phyloP scores from a whole-genome alignment of 768 basidiomycete genomes.

The Phylloporus arenicola region DNA sequence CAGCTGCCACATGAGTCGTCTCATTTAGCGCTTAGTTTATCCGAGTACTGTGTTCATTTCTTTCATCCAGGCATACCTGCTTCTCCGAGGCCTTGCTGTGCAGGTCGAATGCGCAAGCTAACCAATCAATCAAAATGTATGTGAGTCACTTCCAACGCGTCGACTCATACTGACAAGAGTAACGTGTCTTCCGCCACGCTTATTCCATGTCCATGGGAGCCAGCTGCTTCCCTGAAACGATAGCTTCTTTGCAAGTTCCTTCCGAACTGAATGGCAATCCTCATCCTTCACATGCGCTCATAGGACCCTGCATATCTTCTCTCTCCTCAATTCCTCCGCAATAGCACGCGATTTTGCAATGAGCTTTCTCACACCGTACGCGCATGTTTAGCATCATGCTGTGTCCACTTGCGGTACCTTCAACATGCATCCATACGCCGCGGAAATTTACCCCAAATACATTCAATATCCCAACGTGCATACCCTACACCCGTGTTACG shows the following conservation, averaged over 20 bases:
- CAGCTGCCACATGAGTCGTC: not conserved
- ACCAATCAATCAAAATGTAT: not conserved
- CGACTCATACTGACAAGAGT: slow-evolving; percentile 3
- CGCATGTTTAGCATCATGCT: slow-evolving; percentile 4
- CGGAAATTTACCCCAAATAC: slow-evolving; percentile 19
- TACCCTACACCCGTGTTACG: not conserved
- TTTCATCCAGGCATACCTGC: not conserved
- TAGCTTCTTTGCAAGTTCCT: slow-evolving; percentile 16
- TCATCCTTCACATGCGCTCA: slow-evolving; percentile 7
- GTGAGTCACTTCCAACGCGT: not conserved
- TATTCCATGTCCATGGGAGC: slow-evolving; percentile 6
- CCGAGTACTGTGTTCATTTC: slow-evolving; percentile 8
- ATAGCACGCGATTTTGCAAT: slow-evolving; percentile 17
- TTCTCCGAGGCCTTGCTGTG: not conserved
- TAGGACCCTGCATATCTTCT: slow-evolving; percentile 4
- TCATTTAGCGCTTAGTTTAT: slow-evolving; percentile 1
- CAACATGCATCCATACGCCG: not conserved
- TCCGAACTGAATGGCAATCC: slow-evolving; percentile 18
- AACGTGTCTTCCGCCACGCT: slow-evolving; percentile 3
- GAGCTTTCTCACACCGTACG: slow-evolving; percentile 2
- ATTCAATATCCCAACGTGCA: not conserved
- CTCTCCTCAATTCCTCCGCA: slow-evolving; percentile 1
- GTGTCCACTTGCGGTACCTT: not conserved
- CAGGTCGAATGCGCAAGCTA: not conserved
- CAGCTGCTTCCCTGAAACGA: slow-evolving; percentile 15